Conservation (phyloP, 441 rosid species). For the Erodium texanum region DNA sequence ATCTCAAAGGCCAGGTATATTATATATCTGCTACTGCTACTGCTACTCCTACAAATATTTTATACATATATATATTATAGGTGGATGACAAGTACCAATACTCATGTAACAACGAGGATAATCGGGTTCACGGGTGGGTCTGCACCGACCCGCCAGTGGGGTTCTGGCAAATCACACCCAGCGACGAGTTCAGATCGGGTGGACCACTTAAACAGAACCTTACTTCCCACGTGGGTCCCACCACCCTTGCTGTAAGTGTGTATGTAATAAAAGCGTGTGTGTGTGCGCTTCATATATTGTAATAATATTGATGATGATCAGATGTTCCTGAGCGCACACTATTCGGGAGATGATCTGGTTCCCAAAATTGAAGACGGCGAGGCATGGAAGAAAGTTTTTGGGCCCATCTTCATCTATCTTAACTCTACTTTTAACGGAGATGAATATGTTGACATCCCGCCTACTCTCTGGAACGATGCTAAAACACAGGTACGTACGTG, state of each 20-base stretch:
- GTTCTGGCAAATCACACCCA: constrained; percentile 69
- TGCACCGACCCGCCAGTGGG: constrained; percentile 53
- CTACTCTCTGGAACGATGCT: constrained; percentile 61
- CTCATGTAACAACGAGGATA: constrained; percentile 56
- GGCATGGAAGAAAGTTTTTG: constrained; percentile 69
- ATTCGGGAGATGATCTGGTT: constrained; percentile 51
- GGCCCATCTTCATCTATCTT: constrained; percentile 62
- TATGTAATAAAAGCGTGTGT: too few relatives aligned
- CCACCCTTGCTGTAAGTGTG: constrained; percentile 57
- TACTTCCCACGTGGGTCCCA: constrained; percentile 73
- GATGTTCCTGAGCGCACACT: constrained; percentile 61
- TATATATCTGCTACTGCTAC: too few relatives aligned
- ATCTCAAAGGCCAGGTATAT: constrained; percentile 22
- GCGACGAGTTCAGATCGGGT: constrained; percentile 65
- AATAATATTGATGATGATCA: constrained; percentile 13
- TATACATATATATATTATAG: too few relatives aligned
- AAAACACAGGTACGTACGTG: constrained; percentile 39
- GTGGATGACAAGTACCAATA: constrained; percentile 75
- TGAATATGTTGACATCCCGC: constrained; percentile 19
- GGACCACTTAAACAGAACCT: constrained; percentile 70
- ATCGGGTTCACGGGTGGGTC: constrained; percentile 69
- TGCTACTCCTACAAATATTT: too few relatives aligned
- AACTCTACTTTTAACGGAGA: constrained; percentile 41
- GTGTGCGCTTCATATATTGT: too few relatives aligned
- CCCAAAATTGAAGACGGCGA: constrained; percentile 41